These are phyloP conservation scores for Neofusicoccum laricinum DNA, from an alignment of 2,329 filamentous ascomycete genomes.

Conservation along the genomic window DNA sequence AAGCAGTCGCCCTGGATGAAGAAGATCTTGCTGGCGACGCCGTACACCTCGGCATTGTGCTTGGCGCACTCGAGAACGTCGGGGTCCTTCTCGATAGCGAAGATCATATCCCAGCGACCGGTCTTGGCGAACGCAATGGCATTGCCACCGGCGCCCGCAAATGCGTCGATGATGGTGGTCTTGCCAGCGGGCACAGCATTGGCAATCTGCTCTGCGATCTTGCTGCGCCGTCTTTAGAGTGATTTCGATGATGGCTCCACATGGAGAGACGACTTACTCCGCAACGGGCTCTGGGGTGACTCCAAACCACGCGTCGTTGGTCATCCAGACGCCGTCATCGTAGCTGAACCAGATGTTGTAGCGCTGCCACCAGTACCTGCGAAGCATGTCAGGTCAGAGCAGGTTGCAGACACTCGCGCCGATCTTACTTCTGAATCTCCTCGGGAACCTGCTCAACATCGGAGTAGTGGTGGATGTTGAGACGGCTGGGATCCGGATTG, in stretches of 20 bases:
- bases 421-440: conserved; percentile 75
- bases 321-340: conserved; percentile 84
- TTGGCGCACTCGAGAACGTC: conserved; percentile 84
- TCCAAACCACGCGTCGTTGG: conserved; percentile 93
- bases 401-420: background rate
- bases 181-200: conserved; percentile 54
- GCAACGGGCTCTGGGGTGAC: conserved; percentile 93
- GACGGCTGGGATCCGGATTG: conserved; percentile 34
- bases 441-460: conserved; percentile 68
- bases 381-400: background rate
- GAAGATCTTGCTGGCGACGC: conserved; percentile 71
- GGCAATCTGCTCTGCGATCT: conserved; percentile 72
- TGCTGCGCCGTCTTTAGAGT: conserved; percentile 42
- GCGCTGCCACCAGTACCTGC: conserved; percentile 85
- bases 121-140: conserved; percentile 89
- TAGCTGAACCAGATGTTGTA: conserved; percentile 85
- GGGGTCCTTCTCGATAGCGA: conserved; percentile 83
- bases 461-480: conserved; percentile 60
- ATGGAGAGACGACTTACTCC: conserved; percentile 52
- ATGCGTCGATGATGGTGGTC: conserved; percentile 76
- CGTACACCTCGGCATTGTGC: conserved; percentile 85
- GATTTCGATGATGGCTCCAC: background rate
- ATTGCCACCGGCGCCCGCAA: conserved; percentile 90
- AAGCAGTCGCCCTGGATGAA: conserved; percentile 91
- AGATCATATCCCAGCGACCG: conserved; percentile 74